Percentiles rank a stretch among this genome's conserved stretches.
These are phyloP conservation scores for Dactylellina parvicollis DNA, from an alignment of 2,329 filamentous ascomycete genomes.

Conservation along the genomic window DNA sequence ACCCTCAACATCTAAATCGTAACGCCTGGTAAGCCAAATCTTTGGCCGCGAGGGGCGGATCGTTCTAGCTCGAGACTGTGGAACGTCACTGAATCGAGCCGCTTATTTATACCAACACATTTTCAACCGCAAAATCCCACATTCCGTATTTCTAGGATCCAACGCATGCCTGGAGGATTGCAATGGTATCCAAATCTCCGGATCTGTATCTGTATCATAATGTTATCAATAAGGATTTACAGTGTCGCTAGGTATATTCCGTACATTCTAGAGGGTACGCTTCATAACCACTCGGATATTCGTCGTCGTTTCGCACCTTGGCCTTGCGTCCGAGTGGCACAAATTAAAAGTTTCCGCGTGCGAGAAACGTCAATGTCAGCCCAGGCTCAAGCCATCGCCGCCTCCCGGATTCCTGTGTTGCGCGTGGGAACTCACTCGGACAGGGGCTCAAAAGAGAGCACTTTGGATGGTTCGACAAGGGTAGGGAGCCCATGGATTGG, in stretches of 20 bases:
- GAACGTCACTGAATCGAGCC: not conserved
- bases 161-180: no score
- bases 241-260: no score
- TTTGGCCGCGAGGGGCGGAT: no score
- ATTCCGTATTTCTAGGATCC: no score
- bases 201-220: slow-evolving; percentile 1
- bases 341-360: not conserved
- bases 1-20: no score
- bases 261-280: slow-evolving; percentile 1
- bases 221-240: slow-evolving; percentile 9
- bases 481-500: slow-evolving; percentile 22
- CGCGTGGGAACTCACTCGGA: slow-evolving; percentile 15
- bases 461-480: slow-evolving; percentile 24
- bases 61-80: not conserved
- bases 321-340: no score
- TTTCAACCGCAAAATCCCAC: slow-evolving; percentile 25
- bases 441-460: slow-evolving; percentile 18
- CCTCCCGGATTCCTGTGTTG: slow-evolving; percentile 7
- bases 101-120: slow-evolving; percentile 21
- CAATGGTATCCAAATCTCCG: not conserved
- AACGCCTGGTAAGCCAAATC: no score
- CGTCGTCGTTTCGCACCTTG: not conserved
- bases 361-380: not conserved
- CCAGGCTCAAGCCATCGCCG: not conserved
- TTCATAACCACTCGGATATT: not conserved